phyloP scores from a whole-genome alignment of 306 rosid genomes.

The Inga oerstediana region DNA sequence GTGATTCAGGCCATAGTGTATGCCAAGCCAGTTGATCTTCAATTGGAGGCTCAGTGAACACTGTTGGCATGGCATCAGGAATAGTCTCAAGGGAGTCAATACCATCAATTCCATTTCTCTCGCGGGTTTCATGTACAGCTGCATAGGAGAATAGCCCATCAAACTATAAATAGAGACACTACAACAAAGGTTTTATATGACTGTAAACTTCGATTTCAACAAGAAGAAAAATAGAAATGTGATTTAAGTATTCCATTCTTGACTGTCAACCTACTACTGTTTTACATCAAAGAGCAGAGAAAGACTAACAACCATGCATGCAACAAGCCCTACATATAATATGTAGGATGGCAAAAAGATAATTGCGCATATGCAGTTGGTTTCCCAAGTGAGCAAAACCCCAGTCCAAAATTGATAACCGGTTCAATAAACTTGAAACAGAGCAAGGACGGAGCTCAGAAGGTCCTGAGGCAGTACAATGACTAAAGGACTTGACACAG shows the following conservation, averaged over 20 bases:
- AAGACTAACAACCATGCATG: neutral
- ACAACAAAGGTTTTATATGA: neutral
- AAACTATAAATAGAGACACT: conserved; percentile 16
- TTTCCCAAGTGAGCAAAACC: neutral
- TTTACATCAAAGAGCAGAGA: neutral
- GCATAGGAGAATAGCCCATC: conserved; percentile 37
- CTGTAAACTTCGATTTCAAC: conserved; percentile 18
- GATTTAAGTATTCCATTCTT: neutral
- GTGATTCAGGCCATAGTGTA: conserved; percentile 98
- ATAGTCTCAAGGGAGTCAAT: conserved; percentile 82
- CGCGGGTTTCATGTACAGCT: conserved; percentile 58
- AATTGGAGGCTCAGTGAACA: conserved; percentile 84
- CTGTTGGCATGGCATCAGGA: conserved; percentile 89
- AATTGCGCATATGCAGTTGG: neutral
- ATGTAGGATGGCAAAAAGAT: neutral
- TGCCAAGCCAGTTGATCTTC: conserved; percentile 99
- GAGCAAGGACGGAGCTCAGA: neutral
- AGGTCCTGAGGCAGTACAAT: neutral
- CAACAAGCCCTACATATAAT: conserved; percentile 6
- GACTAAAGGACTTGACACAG: conserved; percentile 6
- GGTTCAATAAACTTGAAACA: neutral
- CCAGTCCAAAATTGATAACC: conserved; percentile 10
- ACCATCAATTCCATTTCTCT: conserved; percentile 61
- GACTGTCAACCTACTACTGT: neutral
- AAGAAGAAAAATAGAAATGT: neutral